Percentiles rank a stretch among this genome's conserved stretches.
These are phyloP conservation scores for Thermochaetoides thermophila DNA, from an alignment of 495 filamentous ascomycete species.

Conservation along the genomic window DNA sequence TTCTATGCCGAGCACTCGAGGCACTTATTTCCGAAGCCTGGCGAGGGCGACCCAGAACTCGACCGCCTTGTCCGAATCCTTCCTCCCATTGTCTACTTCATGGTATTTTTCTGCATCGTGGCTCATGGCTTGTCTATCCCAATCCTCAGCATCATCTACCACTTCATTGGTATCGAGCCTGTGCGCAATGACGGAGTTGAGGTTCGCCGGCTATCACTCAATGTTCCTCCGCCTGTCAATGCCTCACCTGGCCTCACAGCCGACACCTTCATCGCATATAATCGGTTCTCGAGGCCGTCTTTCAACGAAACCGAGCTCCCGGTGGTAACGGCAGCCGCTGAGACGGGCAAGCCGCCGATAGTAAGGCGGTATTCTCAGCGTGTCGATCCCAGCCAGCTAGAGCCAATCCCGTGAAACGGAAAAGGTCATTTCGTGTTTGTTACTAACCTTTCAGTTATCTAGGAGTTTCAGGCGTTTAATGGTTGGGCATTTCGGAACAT, in stretches of 20 bases:
- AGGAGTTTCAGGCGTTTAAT: too few relatives aligned
- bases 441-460: too few relatives aligned
- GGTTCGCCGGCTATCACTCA: conserved; percentile 32
- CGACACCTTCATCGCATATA: conserved; percentile 36
- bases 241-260: conserved; percentile 24
- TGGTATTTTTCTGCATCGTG: conserved; percentile 43
- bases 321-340: too few relatives aligned
- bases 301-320: conserved; percentile 7
- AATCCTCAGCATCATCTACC: conserved; percentile 32
- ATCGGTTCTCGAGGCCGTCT: conserved; percentile 37
- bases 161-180: conserved; percentile 25
- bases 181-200: conserved; percentile 40
- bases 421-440: too few relatives aligned
- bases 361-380: too few relatives aligned
- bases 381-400: too few relatives aligned
- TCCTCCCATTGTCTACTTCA: conserved; percentile 41
- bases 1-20: conserved; percentile 62
- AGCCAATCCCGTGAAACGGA: too few relatives aligned
- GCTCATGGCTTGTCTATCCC: conserved; percentile 45
- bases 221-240: conserved; percentile 37
- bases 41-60: conserved; percentile 37
- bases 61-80: conserved; percentile 36
- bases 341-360: too few relatives aligned
- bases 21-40: conserved; percentile 36
- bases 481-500: too few relatives aligned